Conservation (phyloP, 768 basidiomycete species). For the Russula emetica region DNA sequence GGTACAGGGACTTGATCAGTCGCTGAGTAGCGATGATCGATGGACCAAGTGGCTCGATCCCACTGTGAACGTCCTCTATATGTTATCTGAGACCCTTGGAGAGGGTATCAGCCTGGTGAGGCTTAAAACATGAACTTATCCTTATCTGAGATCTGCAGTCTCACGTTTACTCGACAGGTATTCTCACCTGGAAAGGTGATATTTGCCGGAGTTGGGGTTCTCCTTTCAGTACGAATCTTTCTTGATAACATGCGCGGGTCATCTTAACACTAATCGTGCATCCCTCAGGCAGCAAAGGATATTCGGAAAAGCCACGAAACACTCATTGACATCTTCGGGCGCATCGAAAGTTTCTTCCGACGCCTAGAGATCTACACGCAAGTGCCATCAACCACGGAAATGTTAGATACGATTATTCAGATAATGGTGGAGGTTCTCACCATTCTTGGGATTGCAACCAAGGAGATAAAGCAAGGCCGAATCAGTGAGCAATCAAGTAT, state of each 20-base stretch:
- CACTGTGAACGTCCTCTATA: not conserved
- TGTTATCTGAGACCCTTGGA: not conserved
- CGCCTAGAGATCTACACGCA: not conserved
- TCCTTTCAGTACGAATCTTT: not conserved
- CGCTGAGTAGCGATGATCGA: not conserved
- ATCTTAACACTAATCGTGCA: not conserved
- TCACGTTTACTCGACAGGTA: not conserved
- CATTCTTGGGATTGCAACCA: not conserved
- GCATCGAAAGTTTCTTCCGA: not conserved
- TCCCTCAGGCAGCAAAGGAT: not conserved
- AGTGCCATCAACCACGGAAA: not conserved
- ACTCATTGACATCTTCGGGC: not conserved
- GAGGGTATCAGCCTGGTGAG: not conserved
- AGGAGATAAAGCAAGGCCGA: not conserved
- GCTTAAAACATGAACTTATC: not conserved
- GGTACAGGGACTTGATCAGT: not conserved
- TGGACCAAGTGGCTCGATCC: not conserved
- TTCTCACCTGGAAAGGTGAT: not conserved
- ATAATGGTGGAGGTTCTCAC: not conserved
- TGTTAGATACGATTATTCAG: not conserved
- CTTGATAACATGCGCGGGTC: not conserved
- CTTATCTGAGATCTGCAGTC: not conserved
- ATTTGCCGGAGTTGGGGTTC: not conserved
- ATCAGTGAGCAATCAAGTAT: not conserved
- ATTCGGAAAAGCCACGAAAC: not conserved